These are phyloP conservation scores for Penicillium crustosum DNA, from an alignment of 2,329 filamentous ascomycete species.

Conservation along the genomic window DNA sequence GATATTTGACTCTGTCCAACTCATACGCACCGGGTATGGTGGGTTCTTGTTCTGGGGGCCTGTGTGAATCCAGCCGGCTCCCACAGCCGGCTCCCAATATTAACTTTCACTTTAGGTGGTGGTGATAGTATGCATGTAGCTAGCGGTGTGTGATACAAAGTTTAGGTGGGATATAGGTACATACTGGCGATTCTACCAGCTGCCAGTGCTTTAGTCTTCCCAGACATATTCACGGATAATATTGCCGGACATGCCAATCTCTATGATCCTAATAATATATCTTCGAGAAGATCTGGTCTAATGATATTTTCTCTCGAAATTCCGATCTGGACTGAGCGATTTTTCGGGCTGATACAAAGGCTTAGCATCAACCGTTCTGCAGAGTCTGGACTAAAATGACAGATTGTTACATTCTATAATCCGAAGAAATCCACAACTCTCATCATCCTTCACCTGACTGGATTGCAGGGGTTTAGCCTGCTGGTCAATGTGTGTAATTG, in stretches of 20 bases:
- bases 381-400: neutral
- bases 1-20: neutral
- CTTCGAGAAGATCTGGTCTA: neutral
- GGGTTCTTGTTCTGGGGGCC: neutral
- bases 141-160: neutral
- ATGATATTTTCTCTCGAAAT: neutral
- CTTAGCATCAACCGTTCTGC: conserved; percentile 6
- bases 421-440: neutral
- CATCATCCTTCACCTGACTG: neutral
- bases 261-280: neutral
- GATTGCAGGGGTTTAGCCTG: conserved; percentile 1
- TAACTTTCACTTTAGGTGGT: neutral
- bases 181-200: neutral
- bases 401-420: conserved; percentile 1
- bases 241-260: neutral
- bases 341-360: neutral
- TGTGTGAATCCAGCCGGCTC: neutral
- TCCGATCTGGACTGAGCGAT: neutral
- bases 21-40: neutral
- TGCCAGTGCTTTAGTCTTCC: neutral
- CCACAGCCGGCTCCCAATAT: neutral
- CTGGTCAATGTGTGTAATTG: neutral
- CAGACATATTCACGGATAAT: neutral
- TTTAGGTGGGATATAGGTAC: neutral
- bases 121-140: neutral